Base-by-base conservation (phyloP, 2,329 filamentous ascomycete genomes). In the Exophiala sideris region DNA sequence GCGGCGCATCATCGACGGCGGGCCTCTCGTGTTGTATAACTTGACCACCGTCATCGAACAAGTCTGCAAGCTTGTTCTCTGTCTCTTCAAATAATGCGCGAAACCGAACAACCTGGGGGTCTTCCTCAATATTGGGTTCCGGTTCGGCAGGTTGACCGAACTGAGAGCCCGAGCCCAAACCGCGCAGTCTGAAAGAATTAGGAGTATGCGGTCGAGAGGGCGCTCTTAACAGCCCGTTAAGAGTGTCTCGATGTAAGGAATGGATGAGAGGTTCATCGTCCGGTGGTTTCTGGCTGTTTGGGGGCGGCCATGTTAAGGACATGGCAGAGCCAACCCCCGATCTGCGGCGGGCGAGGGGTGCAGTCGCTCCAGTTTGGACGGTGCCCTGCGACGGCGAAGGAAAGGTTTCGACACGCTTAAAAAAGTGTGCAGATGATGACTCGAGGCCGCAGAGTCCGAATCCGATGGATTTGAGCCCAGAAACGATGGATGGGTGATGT, bases 51-150 rank as follows among this genome's bases (percentile, higher is more conserved):
- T 73, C 73, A 36, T 78, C 77, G 68, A 96, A 95, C n/a, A 96
- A 76, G 39, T 83, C 77, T 59, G 84, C 82, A 66, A 96, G 85
- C 72, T 84, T 87, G 64, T 83, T 80, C 73, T 96, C 90, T 65
- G 83, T 86, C 71, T 82, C 82, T 67, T 82, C 83, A 78, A 88
- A 96, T 51, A 91, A 76, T 54, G 89, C 84, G 69, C 84, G 83
- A 72, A 96, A 94, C 67, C 85, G 77, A 66, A 83, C 79, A 72
- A 87, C 70, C 66, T 77, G 86, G 69, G 84, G 80, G 64, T 82
- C 81, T 68, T 91, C 87, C 46, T 90, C 87, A 66, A 86, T 77
- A 66, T 78, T 74, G 72, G 85, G 70, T 66, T 80, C 78, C 60
- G 68, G 70, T 60, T 79, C 77, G 66, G 73, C 72, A 73, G 69